Conservation (phyloP, 148 eudicot genomes). For the Camellia japonica region DNA sequence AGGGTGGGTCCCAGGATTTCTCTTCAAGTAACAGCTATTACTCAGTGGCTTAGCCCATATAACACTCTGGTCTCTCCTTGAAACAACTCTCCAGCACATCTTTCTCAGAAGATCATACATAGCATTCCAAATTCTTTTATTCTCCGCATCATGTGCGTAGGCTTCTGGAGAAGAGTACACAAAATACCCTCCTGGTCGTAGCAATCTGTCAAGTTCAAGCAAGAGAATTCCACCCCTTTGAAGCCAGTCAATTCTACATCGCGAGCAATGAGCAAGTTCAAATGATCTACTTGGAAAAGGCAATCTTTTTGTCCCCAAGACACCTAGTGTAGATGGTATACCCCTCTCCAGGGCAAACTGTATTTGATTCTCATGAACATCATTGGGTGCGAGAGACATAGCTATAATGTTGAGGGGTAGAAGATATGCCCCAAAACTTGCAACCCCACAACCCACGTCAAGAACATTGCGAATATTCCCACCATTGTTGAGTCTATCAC, state of each 20-base stretch:
- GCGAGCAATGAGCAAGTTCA: conserved; percentile 78
- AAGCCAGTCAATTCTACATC: conserved; percentile 87
- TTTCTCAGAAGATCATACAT: conserved; percentile 55
- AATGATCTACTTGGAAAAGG: conserved; percentile 81
- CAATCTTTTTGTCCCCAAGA: conserved; percentile 69
- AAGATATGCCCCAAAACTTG: conserved; percentile 85
- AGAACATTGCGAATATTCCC: conserved; percentile 64
- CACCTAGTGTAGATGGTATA: conserved; percentile 68
- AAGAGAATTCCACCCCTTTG: conserved; percentile 70
- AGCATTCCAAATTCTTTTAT: conserved; percentile 59
- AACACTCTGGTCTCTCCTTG: conserved; percentile 69
- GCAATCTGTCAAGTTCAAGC: conserved; percentile 66
- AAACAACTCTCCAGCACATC: conserved; percentile 83
- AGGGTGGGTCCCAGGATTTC: conserved; percentile 52
- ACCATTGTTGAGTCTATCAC: conserved; percentile 50
- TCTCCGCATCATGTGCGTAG: conserved; percentile 65
- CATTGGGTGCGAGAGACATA: conserved; percentile 81
- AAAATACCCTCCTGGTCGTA: conserved; percentile 78
- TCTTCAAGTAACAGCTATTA: conserved; percentile 62
- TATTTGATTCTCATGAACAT: conserved; percentile 78
- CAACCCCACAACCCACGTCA: conserved; percentile 87
- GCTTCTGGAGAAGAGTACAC: conserved; percentile 84
- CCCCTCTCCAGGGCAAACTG: conserved; percentile 84
- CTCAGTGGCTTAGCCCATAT: conserved; percentile 67
- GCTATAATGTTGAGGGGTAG: conserved; percentile 56